Percentiles rank a stretch among this genome's conserved stretches.
Conservation (phyloP, 2,329 filamentous ascomycete genomes). For the Colletotrichum zoysiae region DNA sequence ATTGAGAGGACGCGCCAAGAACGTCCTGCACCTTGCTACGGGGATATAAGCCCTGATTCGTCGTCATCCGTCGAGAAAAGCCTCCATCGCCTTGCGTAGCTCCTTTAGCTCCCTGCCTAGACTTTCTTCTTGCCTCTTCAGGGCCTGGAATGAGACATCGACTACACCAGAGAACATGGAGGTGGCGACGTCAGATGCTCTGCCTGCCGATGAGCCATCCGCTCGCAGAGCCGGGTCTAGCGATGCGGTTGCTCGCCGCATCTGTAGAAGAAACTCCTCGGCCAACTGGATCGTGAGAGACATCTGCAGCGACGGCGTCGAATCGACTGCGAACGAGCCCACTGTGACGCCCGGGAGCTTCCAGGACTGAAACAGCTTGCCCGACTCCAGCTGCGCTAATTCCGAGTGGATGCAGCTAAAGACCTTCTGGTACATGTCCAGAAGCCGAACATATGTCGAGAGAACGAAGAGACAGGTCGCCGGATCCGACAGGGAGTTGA, state of each 20-base stretch:
- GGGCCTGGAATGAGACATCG: slow-evolving; percentile 44
- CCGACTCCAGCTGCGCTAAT: slow-evolving; percentile 47
- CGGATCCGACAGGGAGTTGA: slow-evolving; percentile 47
- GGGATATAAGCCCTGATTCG: slow-evolving; percentile 4
- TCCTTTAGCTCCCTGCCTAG: slow-evolving; percentile 50
- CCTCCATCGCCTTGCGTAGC: slow-evolving; percentile 51
- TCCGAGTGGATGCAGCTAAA: slow-evolving; percentile 53
- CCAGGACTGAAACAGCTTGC: slow-evolving; percentile 52
- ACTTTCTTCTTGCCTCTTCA: slow-evolving; percentile 52
- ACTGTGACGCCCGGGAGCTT: slow-evolving; percentile 57
- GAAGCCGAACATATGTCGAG: slow-evolving; percentile 54
- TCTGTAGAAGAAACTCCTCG: slow-evolving; percentile 55
- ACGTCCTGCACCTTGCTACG: slow-evolving; percentile 22
- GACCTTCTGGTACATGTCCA: slow-evolving; percentile 57
- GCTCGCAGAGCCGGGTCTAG: slow-evolving; percentile 46
- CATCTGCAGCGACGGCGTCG: slow-evolving; percentile 57
- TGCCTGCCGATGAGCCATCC: slow-evolving; percentile 24
- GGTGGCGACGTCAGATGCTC: slow-evolving; percentile 42
- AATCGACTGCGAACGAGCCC: slow-evolving; percentile 56
- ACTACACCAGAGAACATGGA: slow-evolving; percentile 52
- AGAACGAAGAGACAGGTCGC: slow-evolving; percentile 55
- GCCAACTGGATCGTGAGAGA: slow-evolving; percentile 58
- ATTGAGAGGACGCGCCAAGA: slow-evolving; percentile 10
- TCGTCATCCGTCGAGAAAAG: slow-evolving; percentile 46
- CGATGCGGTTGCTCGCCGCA: slow-evolving; percentile 50